These are phyloP conservation scores for Afroboletus lepidellus DNA, from an alignment of 1,284 basidiomycete species.

Conservation along the genomic window DNA sequence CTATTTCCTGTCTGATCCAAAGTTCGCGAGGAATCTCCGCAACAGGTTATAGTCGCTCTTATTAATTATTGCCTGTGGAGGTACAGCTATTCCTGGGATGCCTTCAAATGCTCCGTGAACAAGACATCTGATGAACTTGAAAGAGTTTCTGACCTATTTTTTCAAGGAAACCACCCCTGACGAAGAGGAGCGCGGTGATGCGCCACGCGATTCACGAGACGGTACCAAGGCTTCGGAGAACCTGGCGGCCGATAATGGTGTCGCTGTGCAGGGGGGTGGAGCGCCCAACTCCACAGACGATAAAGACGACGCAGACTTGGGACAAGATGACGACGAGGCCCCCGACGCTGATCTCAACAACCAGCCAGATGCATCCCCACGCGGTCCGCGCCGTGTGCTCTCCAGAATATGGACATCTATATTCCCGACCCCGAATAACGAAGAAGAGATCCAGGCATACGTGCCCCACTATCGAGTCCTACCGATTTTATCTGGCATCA, in stretches of 20 bases:
- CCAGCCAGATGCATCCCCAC: not conserved
- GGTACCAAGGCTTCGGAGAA: conserved; percentile 5
- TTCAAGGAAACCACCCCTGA: conserved; percentile 14
- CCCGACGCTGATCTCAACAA: not conserved
- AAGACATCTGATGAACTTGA: conserved; percentile 17
- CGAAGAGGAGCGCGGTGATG: conserved; percentile 13
- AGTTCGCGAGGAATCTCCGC: too few species aligned
- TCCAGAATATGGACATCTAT: conserved; percentile 14
- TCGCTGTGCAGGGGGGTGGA: not conserved
- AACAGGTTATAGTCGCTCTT: too few species aligned
- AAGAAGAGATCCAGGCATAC: conserved; percentile 29
- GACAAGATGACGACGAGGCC: conserved; percentile 9
- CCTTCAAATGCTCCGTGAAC: conserved; percentile 11
- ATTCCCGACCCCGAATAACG: conserved; percentile 21
- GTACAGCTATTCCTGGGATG: not conserved
- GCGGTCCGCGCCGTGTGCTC: not conserved
- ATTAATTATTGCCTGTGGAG: not conserved
- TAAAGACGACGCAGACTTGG: conserved; percentile 1
- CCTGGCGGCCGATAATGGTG: not conserved
- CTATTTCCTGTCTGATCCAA: too few species aligned
- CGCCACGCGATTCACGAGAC: not conserved
- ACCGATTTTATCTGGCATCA: conserved; percentile 68
- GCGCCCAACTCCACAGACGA: too few species aligned
- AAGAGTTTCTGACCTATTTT: conserved; percentile 5
- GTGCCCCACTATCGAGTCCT: conserved; percentile 50